These are phyloP conservation scores for Naumovozyma baii DNA, from an alignment of 805 yeast species.

Conservation along the genomic window DNA sequence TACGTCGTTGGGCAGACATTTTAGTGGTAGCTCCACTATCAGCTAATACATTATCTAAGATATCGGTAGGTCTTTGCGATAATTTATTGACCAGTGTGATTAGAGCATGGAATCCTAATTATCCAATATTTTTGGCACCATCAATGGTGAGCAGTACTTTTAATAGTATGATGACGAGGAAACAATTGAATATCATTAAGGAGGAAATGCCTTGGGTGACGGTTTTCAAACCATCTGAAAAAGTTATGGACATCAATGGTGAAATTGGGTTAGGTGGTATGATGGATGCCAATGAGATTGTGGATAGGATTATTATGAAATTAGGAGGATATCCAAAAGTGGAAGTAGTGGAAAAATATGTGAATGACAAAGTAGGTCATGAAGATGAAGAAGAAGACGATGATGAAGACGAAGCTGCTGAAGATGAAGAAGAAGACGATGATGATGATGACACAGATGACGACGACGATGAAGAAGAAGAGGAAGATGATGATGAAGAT, in stretches of 20 bases:
- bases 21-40: conserved; percentile 84
- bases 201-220: conserved; percentile 95
- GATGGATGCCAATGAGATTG: conserved; percentile 95
- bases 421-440: conserved; percentile 28
- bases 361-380: conserved; percentile 33
- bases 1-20: conserved; percentile 93
- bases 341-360: conserved; percentile 39
- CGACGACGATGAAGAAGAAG: conserved; percentile 36
- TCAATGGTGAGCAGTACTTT: conserved; percentile 91
- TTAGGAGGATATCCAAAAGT: conserved; percentile 51
- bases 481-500: conserved; percentile 36
- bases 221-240: conserved; percentile 83
- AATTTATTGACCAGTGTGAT: conserved; percentile 84
- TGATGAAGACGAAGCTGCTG: conserved; percentile 19
- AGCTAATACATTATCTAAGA: conserved; percentile 87
- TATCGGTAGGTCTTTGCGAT: conserved; percentile 84
- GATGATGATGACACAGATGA: conserved; percentile 45
- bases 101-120: conserved; percentile 89
- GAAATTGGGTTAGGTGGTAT: conserved; percentile 98
- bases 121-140: conserved; percentile 84
- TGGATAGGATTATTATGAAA: conserved; percentile 67
- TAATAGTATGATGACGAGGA: conserved; percentile 76
- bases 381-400: conserved; percentile 29
- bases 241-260: conserved; percentile 85
- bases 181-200: conserved; percentile 62